Conservation (phyloP, 2,329 filamentous ascomycete genomes). For the Emydomyces testavorans region DNA sequence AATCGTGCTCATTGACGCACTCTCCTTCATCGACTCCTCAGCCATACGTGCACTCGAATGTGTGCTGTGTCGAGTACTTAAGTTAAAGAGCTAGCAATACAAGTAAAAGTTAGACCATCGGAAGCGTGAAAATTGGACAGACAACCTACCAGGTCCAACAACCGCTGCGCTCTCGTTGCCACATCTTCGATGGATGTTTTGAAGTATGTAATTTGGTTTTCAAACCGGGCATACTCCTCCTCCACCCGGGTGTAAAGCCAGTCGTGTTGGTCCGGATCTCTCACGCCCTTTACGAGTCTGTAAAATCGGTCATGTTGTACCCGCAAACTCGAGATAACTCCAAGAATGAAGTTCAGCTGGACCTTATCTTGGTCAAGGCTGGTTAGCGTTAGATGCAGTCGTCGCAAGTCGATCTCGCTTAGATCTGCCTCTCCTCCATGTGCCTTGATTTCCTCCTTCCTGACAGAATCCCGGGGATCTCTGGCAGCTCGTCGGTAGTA, state of each 20-base stretch:
- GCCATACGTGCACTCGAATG: slow-evolving; percentile 13
- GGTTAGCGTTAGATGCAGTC: slow-evolving; percentile 11
- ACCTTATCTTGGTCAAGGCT: slow-evolving; percentile 14
- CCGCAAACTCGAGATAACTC: slow-evolving; percentile 10
- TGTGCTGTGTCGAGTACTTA: slow-evolving; percentile 11
- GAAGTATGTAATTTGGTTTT: slow-evolving; percentile 15
- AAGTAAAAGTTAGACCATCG: background rate
- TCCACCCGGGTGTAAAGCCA: slow-evolving; percentile 14
- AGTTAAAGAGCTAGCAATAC: slow-evolving; percentile 8
- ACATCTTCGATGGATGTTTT: slow-evolving; percentile 13
- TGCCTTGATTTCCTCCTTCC: slow-evolving; percentile 13
- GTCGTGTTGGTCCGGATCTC: slow-evolving; percentile 9
- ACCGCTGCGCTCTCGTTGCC: slow-evolving; percentile 10
- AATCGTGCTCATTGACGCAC: slow-evolving; percentile 31
- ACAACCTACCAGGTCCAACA: slow-evolving; percentile 8
- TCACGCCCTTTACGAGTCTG: slow-evolving; percentile 6
- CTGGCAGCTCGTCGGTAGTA: slow-evolving; percentile 12
- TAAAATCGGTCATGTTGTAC: slow-evolving; percentile 12
- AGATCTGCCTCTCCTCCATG: slow-evolving; percentile 10
- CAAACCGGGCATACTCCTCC: slow-evolving; percentile 12
- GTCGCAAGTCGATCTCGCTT: slow-evolving; percentile 9
- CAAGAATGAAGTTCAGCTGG: slow-evolving; percentile 13
- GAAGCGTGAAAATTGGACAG: background rate
- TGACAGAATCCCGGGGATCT: slow-evolving; percentile 12
- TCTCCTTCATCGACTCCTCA: slow-evolving; percentile 23